Base-by-base conservation (phyloP, 192 early-diverging fungal species). In the Linnemannia hyalina region DNA sequence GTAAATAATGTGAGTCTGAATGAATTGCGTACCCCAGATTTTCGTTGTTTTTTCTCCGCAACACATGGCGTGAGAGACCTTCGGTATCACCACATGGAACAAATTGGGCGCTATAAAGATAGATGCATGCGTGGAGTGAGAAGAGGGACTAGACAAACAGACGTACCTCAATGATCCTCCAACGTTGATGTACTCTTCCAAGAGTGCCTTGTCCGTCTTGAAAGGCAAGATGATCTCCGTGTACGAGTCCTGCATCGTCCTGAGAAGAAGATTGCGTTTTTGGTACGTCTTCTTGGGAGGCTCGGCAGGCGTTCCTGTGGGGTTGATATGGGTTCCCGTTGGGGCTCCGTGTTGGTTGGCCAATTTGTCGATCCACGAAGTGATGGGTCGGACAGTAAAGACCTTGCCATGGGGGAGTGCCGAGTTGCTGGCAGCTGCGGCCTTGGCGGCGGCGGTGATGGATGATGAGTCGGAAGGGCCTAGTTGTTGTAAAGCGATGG, bases 151-250 rank as follows among this genome's bases (percentile, higher is more conserved):
- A 54, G 11, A n/a, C 6, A 35, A 10, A 26, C 54, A 8, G 20
- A 80, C 41, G 81, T 85, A 90, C 79, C 94, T 89, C 63, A 97
- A 93, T 20, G 85, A 77, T 70, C 97, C 96, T 57, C 93, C 90
- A 29, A 90, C 84, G 81, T 92, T 95, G 80, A 96, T 83, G 87
- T 98, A 98, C 38, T 96, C 92, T 20, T 97, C 96, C 44, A 92
- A 80, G 60, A 97, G 85, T 7, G 89, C 83, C 29, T 94, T 92
- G 42, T 96, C 91, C 77, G 91, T 92, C 79, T 94, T 93, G 88
- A 98, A 96, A 3, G 93, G 95, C 35, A 98, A 82, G 70, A 90
- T 92, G n/a, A 93, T 93, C 80, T 96, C 93, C 36, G 94, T 92
- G 86, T 96, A 96, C 71, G 91, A 93, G 73, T 95, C 93, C 52